Evolutionary conservation across 306 rosid genomes (phyloP).

Genomic region (Trifolium dubium): DNA sequence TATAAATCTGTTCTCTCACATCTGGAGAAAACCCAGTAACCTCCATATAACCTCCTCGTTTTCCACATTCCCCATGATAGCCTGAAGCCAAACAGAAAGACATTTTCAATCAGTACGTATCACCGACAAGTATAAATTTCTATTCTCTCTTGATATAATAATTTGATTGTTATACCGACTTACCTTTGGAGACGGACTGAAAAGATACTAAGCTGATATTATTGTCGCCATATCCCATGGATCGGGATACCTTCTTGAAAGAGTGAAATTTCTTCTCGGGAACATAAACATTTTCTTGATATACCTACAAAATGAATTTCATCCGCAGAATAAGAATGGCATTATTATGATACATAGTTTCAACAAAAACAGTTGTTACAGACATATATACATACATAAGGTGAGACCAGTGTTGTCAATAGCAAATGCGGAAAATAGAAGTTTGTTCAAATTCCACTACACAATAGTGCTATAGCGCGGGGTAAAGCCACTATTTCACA

Average conservation of each 20-base stretch:
- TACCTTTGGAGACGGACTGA: slow-evolving; percentile 92
- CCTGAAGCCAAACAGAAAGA: slow-evolving; percentile 54
- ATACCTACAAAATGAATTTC: slow-evolving; percentile 58
- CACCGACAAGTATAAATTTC: neutral
- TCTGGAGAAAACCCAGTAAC: slow-evolving; percentile 82
- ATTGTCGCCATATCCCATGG: slow-evolving; percentile 78
- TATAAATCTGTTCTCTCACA: slow-evolving; percentile 86
- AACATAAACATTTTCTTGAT: slow-evolving; percentile 83
- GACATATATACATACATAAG: neutral
- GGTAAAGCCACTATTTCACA: neutral
- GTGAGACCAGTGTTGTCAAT: neutral
- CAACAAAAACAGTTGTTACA: slow-evolving; percentile 7
- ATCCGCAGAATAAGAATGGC: neutral
- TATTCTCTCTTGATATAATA: neutral
- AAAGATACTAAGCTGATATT: slow-evolving; percentile 82
- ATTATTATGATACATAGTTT: slow-evolving; percentile 1
- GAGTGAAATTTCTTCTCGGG: slow-evolving; percentile 88
- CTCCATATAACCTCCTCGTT: slow-evolving; percentile 96
- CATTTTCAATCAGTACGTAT: slow-evolving; percentile 12
- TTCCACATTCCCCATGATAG: slow-evolving; percentile 90
- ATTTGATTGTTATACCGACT: slow-evolving; percentile 23
- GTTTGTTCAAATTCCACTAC: neutral
- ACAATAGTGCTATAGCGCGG: neutral
- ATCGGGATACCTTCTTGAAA: slow-evolving; percentile 79
- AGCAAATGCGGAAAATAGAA: neutral